Evolutionary conservation across 345 rosid species (phyloP), one percentile per base, ranked within the genome.

Genomic region (Aurinia saxatilis): DNA sequence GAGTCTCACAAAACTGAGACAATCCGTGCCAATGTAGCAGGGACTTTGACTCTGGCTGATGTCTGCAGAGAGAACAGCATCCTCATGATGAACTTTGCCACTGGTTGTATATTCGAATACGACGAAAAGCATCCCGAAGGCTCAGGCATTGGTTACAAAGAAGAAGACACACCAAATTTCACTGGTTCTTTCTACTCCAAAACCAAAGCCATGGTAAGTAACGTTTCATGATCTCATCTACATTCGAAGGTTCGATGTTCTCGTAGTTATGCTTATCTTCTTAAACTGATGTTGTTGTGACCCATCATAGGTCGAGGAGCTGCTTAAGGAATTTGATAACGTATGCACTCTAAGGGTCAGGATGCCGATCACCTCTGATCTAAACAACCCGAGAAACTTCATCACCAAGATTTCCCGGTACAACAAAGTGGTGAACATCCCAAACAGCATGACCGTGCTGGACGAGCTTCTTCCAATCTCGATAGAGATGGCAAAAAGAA

Each of bases 181-280:
- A 76, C 58, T 17, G 85, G 82, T 63, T 83, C 89, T 45, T 85
- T 76, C 71, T 83, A 85, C 63, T 85, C 92, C 2, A 85, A 83
- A 77, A 83, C 89, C 65, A 81, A 85, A 74, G 85, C 92, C 60
- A 79, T 81, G 89, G 92, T 83, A 71, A 52, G 92, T 83, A 73
- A 52, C 1, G 2, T 41, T 29, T 17, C 50, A 63, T 50, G 11
- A 63, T 51, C 12, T 65, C 45, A 53, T 42, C 13, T 53, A 33
- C 23, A 5, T 42, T 13, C 33, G 4, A 19, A 53, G 14, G 29
- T 21, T 53, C 34, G 10, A n/a, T 65, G 36, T 39, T 34, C 14
- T 10, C 27, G 34, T 41, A 41, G 9, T 6, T 40, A 42, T 40
- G 42, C 61, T 33, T 13, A 9, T 33, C 21, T 29, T 40, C 4